Conservation (phyloP, 306 rosid genomes). For the Gynostemma pentaphyllum region DNA sequence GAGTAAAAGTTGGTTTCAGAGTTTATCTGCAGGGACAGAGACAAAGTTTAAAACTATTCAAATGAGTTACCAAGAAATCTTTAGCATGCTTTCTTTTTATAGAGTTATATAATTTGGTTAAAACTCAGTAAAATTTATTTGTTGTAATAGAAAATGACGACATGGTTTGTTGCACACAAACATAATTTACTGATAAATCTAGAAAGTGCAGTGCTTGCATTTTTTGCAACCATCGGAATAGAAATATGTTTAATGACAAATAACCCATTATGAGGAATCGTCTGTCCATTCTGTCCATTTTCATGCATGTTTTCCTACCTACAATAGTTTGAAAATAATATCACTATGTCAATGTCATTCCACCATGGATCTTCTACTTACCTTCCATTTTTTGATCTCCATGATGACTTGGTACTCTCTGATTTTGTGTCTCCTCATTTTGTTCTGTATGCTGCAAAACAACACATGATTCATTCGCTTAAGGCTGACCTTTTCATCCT, state of each 20-base stretch:
- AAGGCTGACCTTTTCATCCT: neutral
- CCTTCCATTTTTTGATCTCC: slow-evolving; percentile 35
- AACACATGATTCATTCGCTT: slow-evolving; percentile 11
- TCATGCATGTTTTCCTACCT: neutral
- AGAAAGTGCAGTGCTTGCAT: neutral
- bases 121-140: neutral
- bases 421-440: slow-evolving; percentile 20
- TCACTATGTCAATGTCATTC: neutral
- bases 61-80: neutral
- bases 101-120: neutral
- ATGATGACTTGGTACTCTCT: slow-evolving; percentile 18
- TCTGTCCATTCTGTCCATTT: neutral
- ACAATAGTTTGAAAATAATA: neutral
- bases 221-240: neutral
- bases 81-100: neutral
- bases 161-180: neutral
- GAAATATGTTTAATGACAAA: neutral
- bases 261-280: neutral
- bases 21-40: neutral
- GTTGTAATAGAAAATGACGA: neutral
- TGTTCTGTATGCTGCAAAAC: slow-evolving; percentile 36
- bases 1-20: neutral
- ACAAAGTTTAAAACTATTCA: neutral
- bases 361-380: slow-evolving; percentile 15
- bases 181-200: neutral